phyloP scores from a whole-genome alignment of 345 rosid genomes.

The Linum lewisii region DNA sequence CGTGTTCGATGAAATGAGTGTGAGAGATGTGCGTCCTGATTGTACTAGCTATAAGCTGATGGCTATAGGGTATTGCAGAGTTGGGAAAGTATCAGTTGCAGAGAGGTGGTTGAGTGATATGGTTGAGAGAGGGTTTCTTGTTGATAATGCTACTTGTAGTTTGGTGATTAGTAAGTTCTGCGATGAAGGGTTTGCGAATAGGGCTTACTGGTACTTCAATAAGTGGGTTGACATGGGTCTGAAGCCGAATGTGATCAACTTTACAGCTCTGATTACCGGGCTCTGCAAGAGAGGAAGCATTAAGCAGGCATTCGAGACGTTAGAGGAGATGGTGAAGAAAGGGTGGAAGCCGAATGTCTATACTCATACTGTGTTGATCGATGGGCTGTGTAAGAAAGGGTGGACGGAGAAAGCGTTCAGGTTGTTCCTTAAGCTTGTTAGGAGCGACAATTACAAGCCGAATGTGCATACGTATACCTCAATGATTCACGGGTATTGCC shows the following conservation, averaged over 20 bases:
- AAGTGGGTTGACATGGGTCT: constrained; percentile 55
- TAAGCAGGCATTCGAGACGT: constrained; percentile 74
- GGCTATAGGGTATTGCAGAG: constrained; percentile 49
- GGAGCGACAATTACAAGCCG: constrained; percentile 66
- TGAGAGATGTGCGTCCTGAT: constrained; percentile 56
- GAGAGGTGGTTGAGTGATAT: constrained; percentile 63
- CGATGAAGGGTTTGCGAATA: constrained; percentile 46
- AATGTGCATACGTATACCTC: constrained; percentile 73
- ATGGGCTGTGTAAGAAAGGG: constrained; percentile 81
- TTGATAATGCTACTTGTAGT: constrained; percentile 67
- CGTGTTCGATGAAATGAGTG: constrained; percentile 69
- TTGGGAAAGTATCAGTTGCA: constrained; percentile 47
- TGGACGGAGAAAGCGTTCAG: constrained; percentile 95
- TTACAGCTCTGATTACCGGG: constrained; percentile 62
- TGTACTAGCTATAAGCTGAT: constrained; percentile 47
- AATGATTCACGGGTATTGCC: constrained; percentile 82
- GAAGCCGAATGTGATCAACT: constrained; percentile 69
- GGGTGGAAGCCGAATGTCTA: constrained; percentile 85
- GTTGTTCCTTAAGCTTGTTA: constrained; percentile 71
- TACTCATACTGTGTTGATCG: constrained; percentile 66
- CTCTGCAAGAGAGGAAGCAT: constrained; percentile 75
- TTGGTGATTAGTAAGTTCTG: constrained; percentile 44
- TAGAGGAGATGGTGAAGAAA: constrained; percentile 73
- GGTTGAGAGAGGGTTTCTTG: constrained; percentile 50
- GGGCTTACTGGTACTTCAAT: constrained; percentile 59